Conservation (phyloP, 352 stramenopile genomes). For the Globisporangium megalacanthum region DNA sequence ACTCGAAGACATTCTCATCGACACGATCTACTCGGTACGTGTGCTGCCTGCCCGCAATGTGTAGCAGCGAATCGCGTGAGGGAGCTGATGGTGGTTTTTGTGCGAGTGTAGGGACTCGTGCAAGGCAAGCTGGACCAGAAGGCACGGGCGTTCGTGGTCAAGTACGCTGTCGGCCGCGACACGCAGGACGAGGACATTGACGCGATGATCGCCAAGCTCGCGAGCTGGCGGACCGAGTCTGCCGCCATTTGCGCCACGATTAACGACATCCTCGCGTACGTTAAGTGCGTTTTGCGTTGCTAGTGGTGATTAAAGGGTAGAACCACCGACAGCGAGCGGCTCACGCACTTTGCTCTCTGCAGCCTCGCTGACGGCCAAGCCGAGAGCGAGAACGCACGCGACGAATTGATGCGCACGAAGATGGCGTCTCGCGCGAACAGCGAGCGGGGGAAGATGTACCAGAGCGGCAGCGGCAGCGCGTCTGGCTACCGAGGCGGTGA, state of each 20-base stretch:
- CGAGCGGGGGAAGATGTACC: slow-evolving; percentile 40
- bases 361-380: slow-evolving; percentile 54
- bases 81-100: neutral
- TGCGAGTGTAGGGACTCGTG: slow-evolving; percentile 55
- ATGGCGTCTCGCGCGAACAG: slow-evolving; percentile 39
- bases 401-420: slow-evolving; percentile 49
- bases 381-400: slow-evolving; percentile 39
- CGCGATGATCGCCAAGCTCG: slow-evolving; percentile 86
- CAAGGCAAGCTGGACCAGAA: slow-evolving; percentile 91
- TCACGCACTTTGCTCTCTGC: neutral
- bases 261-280: slow-evolving; percentile 59
- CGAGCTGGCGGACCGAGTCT: slow-evolving; percentile 68
- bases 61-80: neutral
- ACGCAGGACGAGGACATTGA: slow-evolving; percentile 82
- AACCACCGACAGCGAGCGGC: neutral
- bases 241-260: slow-evolving; percentile 56
- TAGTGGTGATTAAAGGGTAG: slow-evolving; percentile 6
- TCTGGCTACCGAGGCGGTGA: slow-evolving; percentile 35
- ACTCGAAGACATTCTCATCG: slow-evolving; percentile 91
- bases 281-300: neutral
- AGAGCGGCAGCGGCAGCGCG: slow-evolving; percentile 12
- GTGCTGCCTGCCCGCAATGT: neutral
- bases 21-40: slow-evolving; percentile 89
- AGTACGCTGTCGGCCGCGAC: slow-evolving; percentile 87
- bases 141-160: slow-evolving; percentile 70